phyloP scores from a whole-genome alignment of 2,329 filamentous ascomycete genomes.

The Monosporascus sp. region DNA sequence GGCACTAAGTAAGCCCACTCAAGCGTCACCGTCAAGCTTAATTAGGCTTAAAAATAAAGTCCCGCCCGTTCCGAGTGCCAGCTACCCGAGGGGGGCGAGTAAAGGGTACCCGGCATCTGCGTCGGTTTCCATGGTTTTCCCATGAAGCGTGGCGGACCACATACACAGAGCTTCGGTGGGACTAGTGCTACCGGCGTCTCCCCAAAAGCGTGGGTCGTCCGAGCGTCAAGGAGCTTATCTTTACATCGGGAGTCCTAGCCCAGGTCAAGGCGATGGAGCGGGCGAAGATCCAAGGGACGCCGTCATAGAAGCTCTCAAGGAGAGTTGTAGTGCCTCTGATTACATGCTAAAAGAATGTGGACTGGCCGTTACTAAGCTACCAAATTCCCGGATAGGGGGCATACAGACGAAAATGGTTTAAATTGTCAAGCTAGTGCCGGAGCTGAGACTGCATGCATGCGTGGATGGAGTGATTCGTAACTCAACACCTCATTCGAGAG shows the following conservation, averaged over 20 bases:
- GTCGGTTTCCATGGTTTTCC: background rate
- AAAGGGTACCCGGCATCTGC: background rate
- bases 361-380: background rate
- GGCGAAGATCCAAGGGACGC: background rate
- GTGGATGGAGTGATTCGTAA: background rate
- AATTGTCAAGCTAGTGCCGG: background rate
- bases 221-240: slow-evolving; percentile 18
- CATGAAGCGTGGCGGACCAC: background rate
- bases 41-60: background rate
- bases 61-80: too few relatives aligned
- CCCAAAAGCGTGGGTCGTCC: slow-evolving; percentile 11
- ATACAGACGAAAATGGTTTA: background rate
- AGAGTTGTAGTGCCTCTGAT: slow-evolving; percentile 3
- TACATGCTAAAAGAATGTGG: slow-evolving; percentile 8
- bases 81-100: background rate
- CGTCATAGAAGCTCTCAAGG: slow-evolving; percentile 6
- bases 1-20: too few relatives aligned
- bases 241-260: slow-evolving; percentile 14
- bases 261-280: slow-evolving; percentile 13
- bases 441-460: background rate
- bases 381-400: background rate
- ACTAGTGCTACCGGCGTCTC: background rate
- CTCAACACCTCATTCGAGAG: background rate
- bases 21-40: background rate
- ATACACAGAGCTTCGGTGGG: background rate